These are phyloP conservation scores for Fusarium mundagurra DNA, from an alignment of 2,329 filamentous ascomycete species.

Conservation along the genomic window DNA sequence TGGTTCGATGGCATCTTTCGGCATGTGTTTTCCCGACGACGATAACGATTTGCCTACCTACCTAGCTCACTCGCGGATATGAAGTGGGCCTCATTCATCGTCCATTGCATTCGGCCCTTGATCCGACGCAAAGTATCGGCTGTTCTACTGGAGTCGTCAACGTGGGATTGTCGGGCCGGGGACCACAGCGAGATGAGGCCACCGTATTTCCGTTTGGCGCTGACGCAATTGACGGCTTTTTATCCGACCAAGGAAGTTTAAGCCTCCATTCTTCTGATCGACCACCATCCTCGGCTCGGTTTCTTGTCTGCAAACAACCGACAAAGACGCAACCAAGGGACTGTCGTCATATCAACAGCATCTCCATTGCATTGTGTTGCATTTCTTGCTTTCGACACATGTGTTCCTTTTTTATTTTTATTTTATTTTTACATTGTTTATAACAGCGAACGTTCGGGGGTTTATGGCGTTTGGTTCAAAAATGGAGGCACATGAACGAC, in stretches of 20 bases:
- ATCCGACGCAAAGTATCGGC: slow-evolving; percentile 1
- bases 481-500: slow-evolving; percentile 10
- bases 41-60: not conserved
- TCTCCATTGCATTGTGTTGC: not conserved
- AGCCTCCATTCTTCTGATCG: not conserved
- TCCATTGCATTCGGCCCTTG: slow-evolving; percentile 7
- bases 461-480: slow-evolving; percentile 21
- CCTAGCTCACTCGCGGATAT: not conserved
- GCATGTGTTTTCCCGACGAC: slow-evolving; percentile 17
- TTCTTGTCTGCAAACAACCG: slow-evolving; percentile 14
- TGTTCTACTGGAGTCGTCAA: not conserved
- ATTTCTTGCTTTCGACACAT: not conserved
- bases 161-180: slow-evolving; percentile 5
- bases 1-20: slow-evolving; percentile 37
- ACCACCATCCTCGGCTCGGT: slow-evolving; percentile 8
- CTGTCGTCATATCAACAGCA: slow-evolving; percentile 16
- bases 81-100: slow-evolving; percentile 22
- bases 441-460: slow-evolving; percentile 24
- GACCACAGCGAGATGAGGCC: not conserved
- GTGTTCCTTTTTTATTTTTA: not conserved
- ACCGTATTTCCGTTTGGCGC: slow-evolving; percentile 6
- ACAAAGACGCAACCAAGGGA: not conserved
- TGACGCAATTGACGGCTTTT: not conserved
- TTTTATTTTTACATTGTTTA: not conserved
- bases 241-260: not conserved